phyloP scores from a whole-genome alignment of 129 eudicot species.

The Flaveria bidentis region DNA sequence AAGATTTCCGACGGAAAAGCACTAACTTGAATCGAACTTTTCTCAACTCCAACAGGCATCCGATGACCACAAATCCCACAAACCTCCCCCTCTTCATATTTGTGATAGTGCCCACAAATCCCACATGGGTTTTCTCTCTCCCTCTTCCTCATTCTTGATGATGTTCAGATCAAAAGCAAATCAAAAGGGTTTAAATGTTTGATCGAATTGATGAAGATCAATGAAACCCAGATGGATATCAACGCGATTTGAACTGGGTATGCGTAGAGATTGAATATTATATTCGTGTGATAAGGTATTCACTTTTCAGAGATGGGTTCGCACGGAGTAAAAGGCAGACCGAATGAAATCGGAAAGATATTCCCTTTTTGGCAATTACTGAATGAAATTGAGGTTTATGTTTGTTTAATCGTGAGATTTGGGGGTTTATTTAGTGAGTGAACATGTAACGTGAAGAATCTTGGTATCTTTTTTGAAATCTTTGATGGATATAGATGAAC shows the following conservation, averaged over 20 bases:
- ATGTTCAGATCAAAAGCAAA: neutral
- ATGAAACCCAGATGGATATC: neutral
- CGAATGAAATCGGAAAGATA: neutral
- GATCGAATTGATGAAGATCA: slow-evolving; percentile 2
- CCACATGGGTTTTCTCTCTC: slow-evolving; percentile 97
- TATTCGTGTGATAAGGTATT: neutral
- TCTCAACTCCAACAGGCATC: slow-evolving; percentile 57
- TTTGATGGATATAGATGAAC: slow-evolving; percentile 3
- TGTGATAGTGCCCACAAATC: slow-evolving; percentile 96
- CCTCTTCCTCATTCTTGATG: slow-evolving; percentile 70
- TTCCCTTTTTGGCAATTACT: slow-evolving; percentile 10
- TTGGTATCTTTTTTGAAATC: neutral
- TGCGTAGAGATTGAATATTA: neutral
- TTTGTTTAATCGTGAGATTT: neutral
- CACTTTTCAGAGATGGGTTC: neutral
- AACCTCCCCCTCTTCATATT: slow-evolving; percentile 92
- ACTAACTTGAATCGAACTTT: slow-evolving; percentile 46
- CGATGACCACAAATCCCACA: slow-evolving; percentile 97
- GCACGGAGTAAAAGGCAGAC: neutral
- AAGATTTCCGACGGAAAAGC: slow-evolving; percentile 92
- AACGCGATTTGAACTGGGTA: slow-evolving; percentile 9
- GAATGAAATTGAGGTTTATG: neutral
- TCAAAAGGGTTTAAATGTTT: neutral
- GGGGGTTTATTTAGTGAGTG: neutral
- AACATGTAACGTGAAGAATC: neutral